Evolutionary conservation across 768 basidiomycete species (phyloP), one percentile per base, ranked within the genome.

Genomic region (Holtermannia corniformis): DNA sequence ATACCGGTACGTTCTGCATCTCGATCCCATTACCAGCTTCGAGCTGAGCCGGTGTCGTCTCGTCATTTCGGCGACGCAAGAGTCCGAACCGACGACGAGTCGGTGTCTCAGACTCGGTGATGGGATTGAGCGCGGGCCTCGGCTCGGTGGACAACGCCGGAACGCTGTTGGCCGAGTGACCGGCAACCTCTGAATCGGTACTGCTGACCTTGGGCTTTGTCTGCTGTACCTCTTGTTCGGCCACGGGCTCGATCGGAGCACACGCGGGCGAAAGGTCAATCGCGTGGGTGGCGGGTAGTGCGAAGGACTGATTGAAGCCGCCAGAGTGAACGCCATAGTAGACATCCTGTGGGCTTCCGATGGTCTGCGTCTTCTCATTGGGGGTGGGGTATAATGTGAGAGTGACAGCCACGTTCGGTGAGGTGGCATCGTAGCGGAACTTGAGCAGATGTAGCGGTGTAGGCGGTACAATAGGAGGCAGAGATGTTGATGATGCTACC

Each of bases 361-460:
- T 72, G 37, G 81, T 80, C 5, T 80, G 81, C 55, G 85, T 81
- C 25, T 78, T 76, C 23, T 57, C 58, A 44, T 58, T 62, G 1
- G 82, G 78, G 3, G 83, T 78, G 0, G 88, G 76, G 27, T 87
- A 76, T 44, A 89, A 82, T 57, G 86, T 79, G 19, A 95, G 80
- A 32, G 82, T 81, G 54, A 95, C 82, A 20, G 79, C 80, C 63
- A 88, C 89, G 61, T 83, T 85, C 5, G 90, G 84, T 0, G 89
- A 82, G 54, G 90, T 87, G 58, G 86, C 87, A 67, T 96, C 91
- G 71, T 86, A 96, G 68, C 86, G 84, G 71, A 95, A 96, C 66
- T 89, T 88, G 54, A 93, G 77, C 16, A 82, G 81, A 61, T 90
- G 87, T 47, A 82, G 81, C 45, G 82, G 81, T 14, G 78, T 76